Base-by-base conservation (phyloP, 1,284 basidiomycete genomes). In the Cutaneotrichosporon dermatis region DNA sequence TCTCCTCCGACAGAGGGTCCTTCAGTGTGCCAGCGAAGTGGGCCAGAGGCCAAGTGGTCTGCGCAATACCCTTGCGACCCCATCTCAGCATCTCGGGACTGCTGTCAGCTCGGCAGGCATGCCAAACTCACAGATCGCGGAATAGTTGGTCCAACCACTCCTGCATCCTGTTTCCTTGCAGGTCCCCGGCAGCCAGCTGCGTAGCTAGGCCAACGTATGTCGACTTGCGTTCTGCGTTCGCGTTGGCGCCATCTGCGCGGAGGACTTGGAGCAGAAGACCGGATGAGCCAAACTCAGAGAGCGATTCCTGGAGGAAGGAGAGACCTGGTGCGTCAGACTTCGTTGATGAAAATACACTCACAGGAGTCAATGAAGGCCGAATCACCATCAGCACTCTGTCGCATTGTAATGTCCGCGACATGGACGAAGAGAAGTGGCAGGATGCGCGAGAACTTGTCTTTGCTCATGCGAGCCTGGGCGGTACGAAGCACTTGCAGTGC, bases 241-340 rank as follows among this genome's bases (percentile, higher is more conserved):
- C 7, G 33, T n/a, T 15, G 1, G 6, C 15, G 35, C 35, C 44
- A 25, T 64, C 58, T 6, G 40, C 40, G 7, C 53, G 58, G 39
- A 75, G 66, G 1, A 74, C 63, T 52, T 74, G 67, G 6, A 72
- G 54, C 58, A 71, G 69, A 2, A 76, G 57, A 0, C 71, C 69
- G 0, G 71, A 67, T 37, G 61, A 41, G 7, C 72, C 72, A 52
- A 71, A 62, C 46, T 58, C 54, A 4, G 51, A 51, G 3, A 60
- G 42, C 8, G 62, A 44, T 36, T 48, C 53, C 11, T 56, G 59
- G 9, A 60, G 41, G 50, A 58, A 52, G 12, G 42, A 37, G n/a
- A 54, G 53, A 37, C 61, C 54, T 37, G 33, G 13, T 2, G 16
- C 9, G 52, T 54, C 13, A 43, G 42, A 9, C 12, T 8, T 9